Conservation (phyloP, 2,329 filamentous ascomycete species). For the Furcasterigmium furcatum region DNA sequence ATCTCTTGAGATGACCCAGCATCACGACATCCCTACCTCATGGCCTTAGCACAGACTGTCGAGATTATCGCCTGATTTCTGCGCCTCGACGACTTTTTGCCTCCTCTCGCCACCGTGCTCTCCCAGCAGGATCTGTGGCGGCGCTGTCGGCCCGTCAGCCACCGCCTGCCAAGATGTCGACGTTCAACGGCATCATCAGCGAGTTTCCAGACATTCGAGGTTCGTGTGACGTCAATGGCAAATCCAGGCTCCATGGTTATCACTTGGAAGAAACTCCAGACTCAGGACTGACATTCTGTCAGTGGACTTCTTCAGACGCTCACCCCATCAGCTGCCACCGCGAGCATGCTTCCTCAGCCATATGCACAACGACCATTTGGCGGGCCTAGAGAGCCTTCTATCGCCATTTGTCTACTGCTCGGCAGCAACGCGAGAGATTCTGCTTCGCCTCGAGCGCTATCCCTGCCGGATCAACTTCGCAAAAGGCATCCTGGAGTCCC, state of each 20-base stretch:
- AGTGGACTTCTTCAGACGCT: constrained; percentile 80
- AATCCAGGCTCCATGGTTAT: neutral
- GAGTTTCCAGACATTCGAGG: constrained; percentile 80
- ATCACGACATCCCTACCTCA: no score
- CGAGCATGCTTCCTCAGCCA: constrained; percentile 88
- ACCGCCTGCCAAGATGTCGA: constrained; percentile 57
- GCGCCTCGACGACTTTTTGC: no score
- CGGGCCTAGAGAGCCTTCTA: constrained; percentile 71
- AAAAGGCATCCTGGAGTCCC: constrained; percentile 71
- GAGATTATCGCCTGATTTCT: no score
- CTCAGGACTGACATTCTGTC: constrained; percentile 3
- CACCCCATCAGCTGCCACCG: constrained; percentile 53
- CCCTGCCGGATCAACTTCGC: constrained; percentile 79
- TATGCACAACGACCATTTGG: constrained; percentile 86
- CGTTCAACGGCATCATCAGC: constrained; percentile 66
- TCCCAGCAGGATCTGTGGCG: neutral
- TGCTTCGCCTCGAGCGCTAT: constrained; percentile 76
- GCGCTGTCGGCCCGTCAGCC: neutral
- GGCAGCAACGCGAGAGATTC: constrained; percentile 73
- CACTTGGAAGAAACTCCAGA: no score
- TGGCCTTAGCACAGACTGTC: no score
- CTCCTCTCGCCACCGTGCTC: no score
- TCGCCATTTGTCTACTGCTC: constrained; percentile 91
- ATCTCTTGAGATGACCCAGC: no score
- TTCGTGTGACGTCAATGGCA: constrained; percentile 24